Base-by-base conservation (phyloP, 177 flowering plant genomes). In the Tripterygium wilfordii region DNA sequence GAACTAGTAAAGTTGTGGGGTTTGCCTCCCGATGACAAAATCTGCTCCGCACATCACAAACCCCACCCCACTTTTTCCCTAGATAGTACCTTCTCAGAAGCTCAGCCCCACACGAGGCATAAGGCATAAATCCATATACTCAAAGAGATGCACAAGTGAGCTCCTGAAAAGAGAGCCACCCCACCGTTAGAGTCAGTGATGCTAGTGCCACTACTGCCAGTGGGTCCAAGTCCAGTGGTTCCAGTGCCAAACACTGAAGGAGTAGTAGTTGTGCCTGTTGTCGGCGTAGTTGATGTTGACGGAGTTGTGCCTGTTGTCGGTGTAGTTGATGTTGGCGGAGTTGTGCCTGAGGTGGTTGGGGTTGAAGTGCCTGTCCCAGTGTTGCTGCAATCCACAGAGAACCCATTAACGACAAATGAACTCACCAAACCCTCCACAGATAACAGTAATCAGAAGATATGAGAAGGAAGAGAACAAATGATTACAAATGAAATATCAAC, bases 31-130 rank as follows among this genome's bases (percentile, higher is more conserved):
- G 30, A 54, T 53, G 56, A 57, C 51, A 58, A 36, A 58, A 58
- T 61, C 59, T 48, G 45, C n/a, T 57, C 65, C 58, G 27, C 51
- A 40, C 60, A 58, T 57, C 62, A 40, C 22, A 10, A 32, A 22
- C 25, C n/a, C 20, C 29, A 23, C 18, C 13, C 21, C 25, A 39
- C 13, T 5, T 12, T 16, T 3, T 18, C 26, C 49, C 29, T 45
- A 18, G n/a, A n/a, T n/a, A n/a, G n/a, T n/a, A n/a, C n/a, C n/a
- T 5, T 26, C 13, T 25, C 7, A 10, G 1, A 3, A 10, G 31
- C 4, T 47, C 56, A 56, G 13, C 41, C 60, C 51, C 51, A 39
- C 49, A 49, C 12, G 19, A 45, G 14, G 28, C 39, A 24, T 16
- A 55, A 17, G 38, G 45, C 53, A 32, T 53, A 32, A 10, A 61